Conservation (phyloP, 495 filamentous ascomycete species). For the Cenococcum geophilum region DNA sequence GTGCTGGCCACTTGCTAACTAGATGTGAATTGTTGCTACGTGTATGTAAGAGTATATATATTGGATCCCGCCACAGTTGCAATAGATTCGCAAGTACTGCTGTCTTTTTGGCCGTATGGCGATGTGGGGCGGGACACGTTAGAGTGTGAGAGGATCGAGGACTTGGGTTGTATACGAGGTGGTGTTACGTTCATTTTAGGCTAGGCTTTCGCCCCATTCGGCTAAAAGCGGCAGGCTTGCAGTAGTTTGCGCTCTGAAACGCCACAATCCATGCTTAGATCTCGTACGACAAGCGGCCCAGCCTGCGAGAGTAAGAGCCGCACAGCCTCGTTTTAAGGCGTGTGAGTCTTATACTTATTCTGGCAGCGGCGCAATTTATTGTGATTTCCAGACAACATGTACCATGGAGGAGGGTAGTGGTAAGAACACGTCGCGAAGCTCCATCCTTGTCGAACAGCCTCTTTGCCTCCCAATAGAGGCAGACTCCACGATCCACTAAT, state of each 20-base stretch:
- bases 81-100: too few relatives aligned
- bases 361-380: neutral
- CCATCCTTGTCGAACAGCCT: neutral
- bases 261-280: neutral
- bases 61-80: too few relatives aligned
- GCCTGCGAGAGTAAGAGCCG: neutral
- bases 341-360: neutral
- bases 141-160: too few relatives aligned
- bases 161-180: too few relatives aligned
- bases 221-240: neutral
- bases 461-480: neutral
- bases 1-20: too few relatives aligned
- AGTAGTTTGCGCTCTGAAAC: neutral
- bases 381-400: neutral
- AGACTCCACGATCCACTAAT: neutral
- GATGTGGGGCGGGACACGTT: too few relatives aligned
- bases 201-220: too few relatives aligned
- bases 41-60: too few relatives aligned
- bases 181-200: too few relatives aligned
- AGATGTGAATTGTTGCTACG: too few relatives aligned
- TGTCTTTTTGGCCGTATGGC: too few relatives aligned
- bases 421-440: neutral
- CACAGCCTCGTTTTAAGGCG: neutral
- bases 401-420: neutral
- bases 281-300: neutral